Base-by-base conservation (phyloP, 2,329 filamentous ascomycete genomes). In the Ophiostoma sp. region DNA sequence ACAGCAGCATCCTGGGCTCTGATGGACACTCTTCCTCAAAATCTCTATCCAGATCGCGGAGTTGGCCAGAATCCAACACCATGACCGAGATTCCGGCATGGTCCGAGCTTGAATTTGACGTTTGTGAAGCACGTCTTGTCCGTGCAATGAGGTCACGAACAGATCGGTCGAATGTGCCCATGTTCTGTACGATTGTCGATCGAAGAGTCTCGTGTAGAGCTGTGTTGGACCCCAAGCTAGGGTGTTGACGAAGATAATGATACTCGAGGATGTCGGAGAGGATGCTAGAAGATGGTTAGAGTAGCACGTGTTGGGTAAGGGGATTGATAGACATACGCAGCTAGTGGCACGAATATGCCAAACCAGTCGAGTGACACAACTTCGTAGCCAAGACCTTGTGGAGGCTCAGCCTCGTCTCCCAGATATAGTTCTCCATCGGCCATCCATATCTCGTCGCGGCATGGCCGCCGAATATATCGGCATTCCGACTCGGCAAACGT, bases 191-290 rank as follows among this genome's bases (percentile, higher is more conserved):
- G 11, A 59, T 33, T 1, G 55, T 19, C 28, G 55, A 33, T 8
- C 55, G 28, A 5, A 59, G 63, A 48, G 11, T 17, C 8, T 31
- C 63, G 12, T 45, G 63, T 7, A 68, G 15, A 8, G 22, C 22
- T 2, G 22, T 45, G n/a, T 48, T 48, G 2, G 63, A 28, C 7
- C 36, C 36, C 15, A 68, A n/a, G n/a, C 36, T 68, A 12, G 63
- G 63, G 39, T 68, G 63, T 7, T 68, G 63, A 5, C 48, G 39
- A 1, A 68, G n/a, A 15, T 68, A 68, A 11, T 68, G 63, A 25
- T 68, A 68, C 39, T 68, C 63, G 63, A 68, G 63, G 19, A 68
- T 22, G 39, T 68, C 39, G 63, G 63, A 28, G 0, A 68, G 63
- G 12, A 68, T 48, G 63, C 63, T 68, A 7, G 7, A 31, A 2